phyloP scores from a whole-genome alignment of 306 rosid genomes.

The Acacia crassicarpa region DNA sequence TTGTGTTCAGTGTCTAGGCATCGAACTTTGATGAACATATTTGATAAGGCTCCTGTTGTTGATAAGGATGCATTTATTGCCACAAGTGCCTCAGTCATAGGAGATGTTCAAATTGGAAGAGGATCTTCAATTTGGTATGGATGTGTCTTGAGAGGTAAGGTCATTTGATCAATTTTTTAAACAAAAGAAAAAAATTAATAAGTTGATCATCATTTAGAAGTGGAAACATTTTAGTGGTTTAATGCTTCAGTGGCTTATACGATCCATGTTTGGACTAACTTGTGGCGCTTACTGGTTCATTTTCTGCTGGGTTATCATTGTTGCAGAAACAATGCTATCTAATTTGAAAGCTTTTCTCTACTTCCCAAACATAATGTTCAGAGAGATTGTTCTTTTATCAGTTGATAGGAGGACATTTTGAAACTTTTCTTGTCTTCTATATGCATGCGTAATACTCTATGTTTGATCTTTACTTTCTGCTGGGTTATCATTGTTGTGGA shows the following conservation, averaged over 20 bases:
- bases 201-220: conserved; percentile 12
- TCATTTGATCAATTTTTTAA: background rate
- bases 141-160: conserved; percentile 76
- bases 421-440: background rate
- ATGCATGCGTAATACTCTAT: background rate
- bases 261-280: conserved; percentile 5
- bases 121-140: conserved; percentile 98
- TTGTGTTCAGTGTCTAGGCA: conserved; percentile 77
- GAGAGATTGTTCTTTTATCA: background rate
- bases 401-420: background rate
- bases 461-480: background rate
- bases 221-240: background rate
- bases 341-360: conserved; percentile 3
- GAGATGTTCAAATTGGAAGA: conserved; percentile 81
- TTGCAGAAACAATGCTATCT: background rate
- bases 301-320: background rate
- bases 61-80: conserved; percentile 92
- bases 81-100: conserved; percentile 85
- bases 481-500: too few species aligned
- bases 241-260: conserved; percentile 1
- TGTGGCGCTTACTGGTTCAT: background rate
- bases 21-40: conserved; percentile 87
- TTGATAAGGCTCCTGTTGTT: conserved; percentile 83
- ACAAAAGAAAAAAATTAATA: too few species aligned
- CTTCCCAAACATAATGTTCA: background rate